Conservation (phyloP, 345 rosid genomes). For the Syzygium grande region DNA sequence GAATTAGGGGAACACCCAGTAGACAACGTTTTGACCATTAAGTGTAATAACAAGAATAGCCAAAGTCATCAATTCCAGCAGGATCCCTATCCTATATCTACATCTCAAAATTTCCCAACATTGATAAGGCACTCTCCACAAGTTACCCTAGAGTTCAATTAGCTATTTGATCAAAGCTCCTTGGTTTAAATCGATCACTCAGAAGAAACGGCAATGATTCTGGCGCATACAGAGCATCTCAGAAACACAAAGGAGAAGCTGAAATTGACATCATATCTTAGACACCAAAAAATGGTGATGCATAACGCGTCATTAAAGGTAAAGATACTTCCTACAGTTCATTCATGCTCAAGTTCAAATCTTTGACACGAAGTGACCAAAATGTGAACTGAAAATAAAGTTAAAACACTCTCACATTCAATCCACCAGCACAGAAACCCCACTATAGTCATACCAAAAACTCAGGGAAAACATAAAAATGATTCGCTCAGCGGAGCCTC, state of each 20-base stretch:
- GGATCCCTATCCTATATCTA: background rate
- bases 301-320: background rate
- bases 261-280: background rate
- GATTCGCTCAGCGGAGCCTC: constrained; percentile 51
- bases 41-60: background rate
- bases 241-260: background rate
- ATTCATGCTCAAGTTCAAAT: background rate
- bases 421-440: background rate
- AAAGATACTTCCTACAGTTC: background rate
- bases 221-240: background rate
- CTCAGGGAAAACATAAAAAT: background rate
- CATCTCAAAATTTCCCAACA: background rate
- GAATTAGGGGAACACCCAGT: background rate
- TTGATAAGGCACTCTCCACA: background rate
- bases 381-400: background rate
- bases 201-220: background rate
- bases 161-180: background rate
- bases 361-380: background rate
- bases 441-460: background rate
- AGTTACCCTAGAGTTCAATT: background rate
- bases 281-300: background rate
- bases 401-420: background rate
- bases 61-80: background rate
- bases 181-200: background rate
- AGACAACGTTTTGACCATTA: background rate